Evolutionary conservation across 2,329 filamentous ascomycete species (phyloP), one percentile per base, ranked within the genome.

Genomic region (Pseudogymnoascus sp.): DNA sequence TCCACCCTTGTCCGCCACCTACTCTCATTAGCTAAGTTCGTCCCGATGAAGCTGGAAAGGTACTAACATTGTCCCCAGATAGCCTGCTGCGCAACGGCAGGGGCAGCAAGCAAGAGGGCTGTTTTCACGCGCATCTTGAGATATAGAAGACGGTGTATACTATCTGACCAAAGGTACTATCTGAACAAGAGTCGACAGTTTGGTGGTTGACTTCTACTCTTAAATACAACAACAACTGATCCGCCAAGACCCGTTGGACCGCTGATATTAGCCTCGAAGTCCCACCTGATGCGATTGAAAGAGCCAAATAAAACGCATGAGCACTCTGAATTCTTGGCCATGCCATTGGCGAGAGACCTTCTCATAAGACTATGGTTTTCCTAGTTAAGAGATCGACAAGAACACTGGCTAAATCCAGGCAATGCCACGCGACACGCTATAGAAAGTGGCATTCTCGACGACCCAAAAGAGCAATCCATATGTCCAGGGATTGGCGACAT

Each of bases 1-100:
- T 62, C 25, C 44, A 66, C 38, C 63, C 63, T 55, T 63, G 63
- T 48, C 63, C 64, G 31, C 60, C 61, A 44, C 62, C 48, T 33
- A 21, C 29, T 55, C 4, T 33, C n/a, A 7, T 55, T 17, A 55
- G 48, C 27, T 55, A 55, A 33, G 48, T 55, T 55, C 48, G 9
- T 31, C 48, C 48, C 48, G 10, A 55, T 33, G 27, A 33, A 55
- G 48, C 7, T 4, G 5, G 27, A 33, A 33, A 29, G 33, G n/a
- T 12, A 55, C 48, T 55, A 17, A 55, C 48, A 55, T 33, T 55
- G 48, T 31, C 48, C 48, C 48, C 48, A 55, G 6, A 55, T n/a
- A 55, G 48, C 7, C n/a, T 55, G 48, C 5, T 55, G 48, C 17
- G 48, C 48, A 15, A 27, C 48, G 27, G 48, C 48, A 27, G 48